Percentiles rank a stretch among this genome's conserved stretches.
These are phyloP conservation scores for Iris pallida DNA, from an alignment of 116 monocot genomes.

Conservation along the genomic window DNA sequence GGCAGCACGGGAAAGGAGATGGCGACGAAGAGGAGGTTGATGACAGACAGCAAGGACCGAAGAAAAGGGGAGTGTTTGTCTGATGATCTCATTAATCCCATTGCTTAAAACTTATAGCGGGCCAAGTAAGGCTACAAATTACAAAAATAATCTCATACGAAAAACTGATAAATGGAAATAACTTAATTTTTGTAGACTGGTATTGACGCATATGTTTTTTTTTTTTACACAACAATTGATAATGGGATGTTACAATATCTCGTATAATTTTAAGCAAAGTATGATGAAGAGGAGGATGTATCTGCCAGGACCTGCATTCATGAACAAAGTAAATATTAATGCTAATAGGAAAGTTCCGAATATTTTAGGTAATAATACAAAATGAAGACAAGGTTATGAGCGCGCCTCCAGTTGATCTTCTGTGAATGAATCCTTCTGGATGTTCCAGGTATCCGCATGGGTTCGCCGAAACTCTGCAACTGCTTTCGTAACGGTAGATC, in stretches of 20 bases:
- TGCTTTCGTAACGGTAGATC: conserved; percentile 78
- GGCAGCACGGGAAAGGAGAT: conserved; percentile 30
- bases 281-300: conserved; percentile 75
- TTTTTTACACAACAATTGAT: too few relatives aligned
- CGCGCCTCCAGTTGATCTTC: conserved; percentile 98
- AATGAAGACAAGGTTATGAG: not conserved
- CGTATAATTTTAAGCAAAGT: conserved; percentile 53
- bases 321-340: not conserved
- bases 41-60: conserved; percentile 14
- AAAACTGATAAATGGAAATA: too few relatives aligned
- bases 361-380: not conserved
- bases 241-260: not conserved
- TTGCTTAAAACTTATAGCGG: too few relatives aligned
- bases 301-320: conserved; percentile 70
- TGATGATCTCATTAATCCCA: too few relatives aligned
- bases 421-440: conserved; percentile 79
- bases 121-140: too few relatives aligned
- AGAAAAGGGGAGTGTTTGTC: too few relatives aligned
- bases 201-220: too few relatives aligned
- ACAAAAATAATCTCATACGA: too few relatives aligned
- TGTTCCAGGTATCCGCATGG: conserved; percentile 91
- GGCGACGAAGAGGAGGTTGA: conserved; percentile 31
- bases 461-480: conserved; percentile 91
- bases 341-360: not conserved
- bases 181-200: too few relatives aligned